Evolutionary conservation across 495 filamentous ascomycete genomes (phyloP).

Genomic region (Penicillium bovifimosum): DNA sequence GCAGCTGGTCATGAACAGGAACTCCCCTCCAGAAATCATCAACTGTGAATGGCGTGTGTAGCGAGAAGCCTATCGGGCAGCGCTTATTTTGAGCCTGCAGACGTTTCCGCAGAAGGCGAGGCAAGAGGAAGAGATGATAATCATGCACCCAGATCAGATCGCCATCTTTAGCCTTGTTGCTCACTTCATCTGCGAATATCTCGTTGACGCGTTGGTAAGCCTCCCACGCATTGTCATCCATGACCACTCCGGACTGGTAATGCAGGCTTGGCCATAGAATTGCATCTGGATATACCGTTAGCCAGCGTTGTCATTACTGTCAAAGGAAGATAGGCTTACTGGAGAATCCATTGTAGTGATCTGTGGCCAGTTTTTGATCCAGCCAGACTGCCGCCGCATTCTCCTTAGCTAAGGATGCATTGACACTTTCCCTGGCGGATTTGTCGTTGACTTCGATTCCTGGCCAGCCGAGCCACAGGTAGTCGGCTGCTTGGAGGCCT

Average conservation of each 20-base stretch:
- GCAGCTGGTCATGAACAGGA: constrained; percentile 76
- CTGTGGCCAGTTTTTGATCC: constrained; percentile 16
- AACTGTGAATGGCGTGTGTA: constrained; percentile 92
- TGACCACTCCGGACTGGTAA: constrained; percentile 88
- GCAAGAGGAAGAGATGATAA: constrained; percentile 91
- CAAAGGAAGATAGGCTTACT: constrained; percentile 35
- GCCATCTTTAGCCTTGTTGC: constrained; percentile 65
- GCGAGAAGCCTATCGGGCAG: constrained; percentile 88
- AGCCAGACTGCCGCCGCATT: constrained; percentile 47
- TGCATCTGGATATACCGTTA: constrained; percentile 46
- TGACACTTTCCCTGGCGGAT: constrained; percentile 42
- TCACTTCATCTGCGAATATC: constrained; percentile 77
- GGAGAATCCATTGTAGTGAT: constrained; percentile 60
- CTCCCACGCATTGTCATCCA: constrained; percentile 79
- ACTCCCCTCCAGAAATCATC: constrained; percentile 91
- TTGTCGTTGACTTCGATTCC: constrained; percentile 54
- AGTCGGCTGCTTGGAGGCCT: too few species aligned
- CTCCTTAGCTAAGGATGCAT: constrained; percentile 41
- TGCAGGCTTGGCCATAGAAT: constrained; percentile 96
- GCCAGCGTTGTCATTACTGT: too few species aligned
- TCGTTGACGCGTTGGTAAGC: constrained; percentile 87
- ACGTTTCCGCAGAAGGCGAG: constrained; percentile 76
- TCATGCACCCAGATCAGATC: constrained; percentile 95
- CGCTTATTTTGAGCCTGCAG: constrained; percentile 58
- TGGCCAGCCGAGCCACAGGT: constrained; percentile 84